Conservation (phyloP, 176 grass and related monocot species). For the Poa pratensis region DNA sequence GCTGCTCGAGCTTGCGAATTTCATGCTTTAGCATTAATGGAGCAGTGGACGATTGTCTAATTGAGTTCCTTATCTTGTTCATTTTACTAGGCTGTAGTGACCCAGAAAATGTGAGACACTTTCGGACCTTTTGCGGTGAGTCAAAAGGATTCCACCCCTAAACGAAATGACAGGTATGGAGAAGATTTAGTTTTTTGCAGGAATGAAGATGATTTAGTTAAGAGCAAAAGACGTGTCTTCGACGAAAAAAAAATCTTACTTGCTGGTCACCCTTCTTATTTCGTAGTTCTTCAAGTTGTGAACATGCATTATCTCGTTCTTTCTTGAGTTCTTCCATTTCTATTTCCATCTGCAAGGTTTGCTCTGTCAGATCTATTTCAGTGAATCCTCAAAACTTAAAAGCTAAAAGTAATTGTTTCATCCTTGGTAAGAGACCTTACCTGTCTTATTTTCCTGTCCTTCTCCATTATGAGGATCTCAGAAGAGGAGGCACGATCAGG, state of each 20-base stretch:
- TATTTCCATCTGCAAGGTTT: constrained; percentile 73
- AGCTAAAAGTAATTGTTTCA: constrained; percentile 16
- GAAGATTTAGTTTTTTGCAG: constrained; percentile 23
- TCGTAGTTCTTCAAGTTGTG: constrained; percentile 63
- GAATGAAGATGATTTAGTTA: constrained; percentile 31
- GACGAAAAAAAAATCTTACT: constrained; percentile 48
- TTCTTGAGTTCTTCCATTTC: constrained; percentile 84
- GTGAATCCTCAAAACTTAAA: constrained; percentile 16
- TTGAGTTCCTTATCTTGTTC: constrained; percentile 47
- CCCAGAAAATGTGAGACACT: constrained; percentile 84
- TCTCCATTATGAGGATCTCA: constrained; percentile 48
- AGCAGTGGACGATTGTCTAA: constrained; percentile 82
- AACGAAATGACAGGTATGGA: constrained; percentile 11
- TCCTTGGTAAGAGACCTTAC: constrained; percentile 51
- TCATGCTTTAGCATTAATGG: constrained; percentile 89
- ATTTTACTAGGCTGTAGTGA: constrained; percentile 52
- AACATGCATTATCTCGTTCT: constrained; percentile 73
- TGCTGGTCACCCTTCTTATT: constrained; percentile 63
- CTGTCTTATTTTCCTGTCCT: constrained; percentile 77
- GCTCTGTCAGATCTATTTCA: constrained; percentile 29
- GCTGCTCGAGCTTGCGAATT: constrained; percentile 93
- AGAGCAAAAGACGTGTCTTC: constrained; percentile 1
- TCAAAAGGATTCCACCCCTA: constrained; percentile 91
- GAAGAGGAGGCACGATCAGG: constrained; percentile 61
- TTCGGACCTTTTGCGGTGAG: constrained; percentile 55